Base-by-base conservation (phyloP, 345 rosid species). In the Diplotaxis tenuifolia region DNA sequence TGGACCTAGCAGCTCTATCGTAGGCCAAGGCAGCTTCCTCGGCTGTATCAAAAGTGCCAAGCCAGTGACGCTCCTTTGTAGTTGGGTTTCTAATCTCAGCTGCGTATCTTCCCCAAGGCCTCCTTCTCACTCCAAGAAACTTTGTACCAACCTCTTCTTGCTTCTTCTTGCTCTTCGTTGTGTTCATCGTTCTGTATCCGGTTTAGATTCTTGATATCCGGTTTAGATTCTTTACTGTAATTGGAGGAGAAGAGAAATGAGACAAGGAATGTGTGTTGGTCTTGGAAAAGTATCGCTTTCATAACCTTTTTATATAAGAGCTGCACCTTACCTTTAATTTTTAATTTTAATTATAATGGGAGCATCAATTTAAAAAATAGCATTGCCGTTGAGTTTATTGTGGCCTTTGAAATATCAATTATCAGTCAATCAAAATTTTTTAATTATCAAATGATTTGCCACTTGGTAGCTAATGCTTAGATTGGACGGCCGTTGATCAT, bases 1-100 rank as follows among this genome's bases (percentile, higher is more conserved):
- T 87, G 70, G 92, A 84, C 66, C 92, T 79, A 28, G 96, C 89
- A 2, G 96, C 94, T 70, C 88, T 80, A 82, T 90, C 90, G 40
- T 90, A 90, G 31, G 94, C 96, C 82, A 90, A 70, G 29, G 93
- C 96, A 5, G 96, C 96, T 72, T 90, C 93, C 72, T 88, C 90
- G 0, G 91, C 93, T 0, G 93, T 90, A n/a, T n/a, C n/a, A n/a
- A n/a, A n/a, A n/a, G n/a, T n/a, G n/a, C n/a, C n/a, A n/a, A n/a
- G n/a, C n/a, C n/a, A n/a, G n/a, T n/a, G n/a, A n/a, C n/a, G n/a
- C n/a, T n/a, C n/a, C n/a, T n/a, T n/a, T n/a, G n/a, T n/a, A n/a
- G n/a, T n/a, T n/a, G n/a, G n/a, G n/a, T n/a, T n/a, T n/a, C n/a
- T n/a, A n/a, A n/a, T n/a, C n/a, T n/a, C n/a, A n/a, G n/a, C n/a